Percentiles rank a stretch among this genome's conserved stretches.
Conservation (phyloP, 2,329 filamentous ascomycete species). For the Penicillium aurantiogriseum region DNA sequence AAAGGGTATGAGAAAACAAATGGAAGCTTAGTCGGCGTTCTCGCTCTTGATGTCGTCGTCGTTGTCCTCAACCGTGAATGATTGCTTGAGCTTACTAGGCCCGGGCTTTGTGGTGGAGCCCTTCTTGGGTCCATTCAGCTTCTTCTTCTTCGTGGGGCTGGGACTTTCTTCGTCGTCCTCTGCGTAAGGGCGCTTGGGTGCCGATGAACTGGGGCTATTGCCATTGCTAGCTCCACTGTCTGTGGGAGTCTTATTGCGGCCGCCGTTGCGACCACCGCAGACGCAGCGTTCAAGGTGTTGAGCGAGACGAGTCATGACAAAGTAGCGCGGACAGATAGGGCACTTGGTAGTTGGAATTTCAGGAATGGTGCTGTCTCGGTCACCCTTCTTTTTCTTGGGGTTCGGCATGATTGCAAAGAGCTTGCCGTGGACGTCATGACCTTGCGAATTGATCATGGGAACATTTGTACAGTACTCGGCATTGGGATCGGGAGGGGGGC, state of each 20-base stretch:
- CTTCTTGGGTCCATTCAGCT: slow-evolving; percentile 41
- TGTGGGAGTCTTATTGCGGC: slow-evolving; percentile 45
- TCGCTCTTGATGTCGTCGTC: slow-evolving; percentile 39
- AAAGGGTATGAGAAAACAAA: slow-evolving; percentile 16
- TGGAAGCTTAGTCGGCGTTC: slow-evolving; percentile 31
- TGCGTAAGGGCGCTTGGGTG: slow-evolving; percentile 37
- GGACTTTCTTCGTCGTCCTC: slow-evolving; percentile 45
- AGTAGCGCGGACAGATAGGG: slow-evolving; percentile 60
- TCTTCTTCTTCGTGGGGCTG: slow-evolving; percentile 52
- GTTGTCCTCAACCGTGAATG: slow-evolving; percentile 37
- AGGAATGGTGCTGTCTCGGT: slow-evolving; percentile 25
- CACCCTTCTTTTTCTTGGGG: slow-evolving; percentile 46
- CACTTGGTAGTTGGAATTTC: slow-evolving; percentile 49
- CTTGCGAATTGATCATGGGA: slow-evolving; percentile 56
- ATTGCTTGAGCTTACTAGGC: slow-evolving; percentile 44
- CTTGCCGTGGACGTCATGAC: slow-evolving; percentile 63
- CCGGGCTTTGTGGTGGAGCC: slow-evolving; percentile 38
- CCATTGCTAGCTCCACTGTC: slow-evolving; percentile 45
- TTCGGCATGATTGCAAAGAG: slow-evolving; percentile 46
- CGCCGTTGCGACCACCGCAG: slow-evolving; percentile 52
- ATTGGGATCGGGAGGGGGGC: slow-evolving; percentile 49
- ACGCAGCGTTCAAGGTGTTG: slow-evolving; percentile 63
- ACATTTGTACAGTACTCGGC: slow-evolving; percentile 60
- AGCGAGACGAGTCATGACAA: slow-evolving; percentile 60
- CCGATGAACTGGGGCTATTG: slow-evolving; percentile 35